Percentiles rank a stretch among this genome's conserved stretches.
Conservation (phyloP, 1,139 yeast species). For the Entelexis paramagnoliae region DNA sequence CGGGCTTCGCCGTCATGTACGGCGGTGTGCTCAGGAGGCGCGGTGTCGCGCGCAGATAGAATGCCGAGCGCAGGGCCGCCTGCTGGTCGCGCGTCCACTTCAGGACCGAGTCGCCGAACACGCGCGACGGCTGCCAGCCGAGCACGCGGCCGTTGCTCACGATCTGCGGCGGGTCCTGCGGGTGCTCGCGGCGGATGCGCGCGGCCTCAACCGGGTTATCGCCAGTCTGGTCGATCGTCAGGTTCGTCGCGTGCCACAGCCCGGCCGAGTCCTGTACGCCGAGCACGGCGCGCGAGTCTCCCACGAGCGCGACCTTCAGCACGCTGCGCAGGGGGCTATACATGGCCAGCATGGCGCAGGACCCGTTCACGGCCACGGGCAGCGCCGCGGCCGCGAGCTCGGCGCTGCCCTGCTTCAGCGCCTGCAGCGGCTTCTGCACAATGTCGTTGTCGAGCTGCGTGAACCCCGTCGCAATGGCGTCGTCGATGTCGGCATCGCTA, state of each 20-base stretch:
- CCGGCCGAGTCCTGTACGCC: slow-evolving; percentile 59
- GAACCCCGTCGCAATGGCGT: slow-evolving; percentile 73
- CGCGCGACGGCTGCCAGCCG: slow-evolving; percentile 92
- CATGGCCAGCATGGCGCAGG: slow-evolving; percentile 80
- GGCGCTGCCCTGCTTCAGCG: slow-evolving; percentile 49
- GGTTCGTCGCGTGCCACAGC: slow-evolving; percentile 77
- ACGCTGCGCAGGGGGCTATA: slow-evolving; percentile 65
- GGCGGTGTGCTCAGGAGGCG: slow-evolving; percentile 79
- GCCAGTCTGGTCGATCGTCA: slow-evolving; percentile 90
- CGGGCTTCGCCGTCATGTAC: slow-evolving; percentile 95
- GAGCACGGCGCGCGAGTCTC: slow-evolving; percentile 86
- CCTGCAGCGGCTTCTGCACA: slow-evolving; percentile 62
- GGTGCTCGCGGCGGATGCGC: slow-evolving; percentile 77
- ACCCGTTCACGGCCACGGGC: slow-evolving; percentile 90
- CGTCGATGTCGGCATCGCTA: slow-evolving; percentile 41
- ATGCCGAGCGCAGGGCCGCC: slow-evolving; percentile 56
- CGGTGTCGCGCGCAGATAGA: slow-evolving; percentile 77
- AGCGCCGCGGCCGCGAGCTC: slow-evolving; percentile 59
- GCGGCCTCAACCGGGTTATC: slow-evolving; percentile 82
- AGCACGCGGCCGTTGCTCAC: slow-evolving; percentile 73
- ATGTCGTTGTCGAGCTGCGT: slow-evolving; percentile 74
- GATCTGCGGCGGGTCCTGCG: slow-evolving; percentile 66
- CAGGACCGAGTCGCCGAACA: slow-evolving; percentile 94
- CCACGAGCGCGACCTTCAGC: slow-evolving; percentile 86
- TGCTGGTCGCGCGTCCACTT: slow-evolving; percentile 73